Percentiles rank a stretch among this genome's conserved stretches.
Evolutionary conservation across 352 stramenopile genomes (phyloP).

Genomic region (Globisporangium paddicum): DNA sequence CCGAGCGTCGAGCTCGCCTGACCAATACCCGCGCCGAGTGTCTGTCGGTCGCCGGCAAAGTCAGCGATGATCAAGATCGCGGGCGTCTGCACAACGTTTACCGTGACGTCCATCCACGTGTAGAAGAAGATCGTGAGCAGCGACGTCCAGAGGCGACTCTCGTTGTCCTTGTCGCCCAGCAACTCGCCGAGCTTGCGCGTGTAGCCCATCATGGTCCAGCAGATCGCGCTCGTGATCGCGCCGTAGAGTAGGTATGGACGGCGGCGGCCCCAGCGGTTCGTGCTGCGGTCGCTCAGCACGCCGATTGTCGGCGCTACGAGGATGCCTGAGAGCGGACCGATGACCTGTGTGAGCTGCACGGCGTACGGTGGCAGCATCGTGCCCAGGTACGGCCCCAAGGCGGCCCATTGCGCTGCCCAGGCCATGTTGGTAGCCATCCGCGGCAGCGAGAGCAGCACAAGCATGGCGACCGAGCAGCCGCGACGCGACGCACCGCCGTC

Average conservation of each 20-base stretch:
- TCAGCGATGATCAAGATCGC: conserved; percentile 69
- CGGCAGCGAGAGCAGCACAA: conserved; percentile 61
- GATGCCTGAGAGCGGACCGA: conserved; percentile 65
- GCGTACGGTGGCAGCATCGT: conserved; percentile 59
- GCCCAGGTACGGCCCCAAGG: conserved; percentile 59
- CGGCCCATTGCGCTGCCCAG: conserved; percentile 74
- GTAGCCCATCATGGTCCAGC: conserved; percentile 71
- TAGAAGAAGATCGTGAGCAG: conserved; percentile 70
- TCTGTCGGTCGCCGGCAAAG: conserved; percentile 71
- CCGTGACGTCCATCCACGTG: conserved; percentile 80
- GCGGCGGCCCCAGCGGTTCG: conserved; percentile 50
- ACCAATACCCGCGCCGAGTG: conserved; percentile 50
- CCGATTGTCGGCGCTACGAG: conserved; percentile 64
- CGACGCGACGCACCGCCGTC: background rate
- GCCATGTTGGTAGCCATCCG: conserved; percentile 78
- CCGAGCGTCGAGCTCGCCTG: conserved; percentile 60
- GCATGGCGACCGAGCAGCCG: conserved; percentile 56
- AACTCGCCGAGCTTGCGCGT: conserved; percentile 54
- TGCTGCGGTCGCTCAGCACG: conserved; percentile 59
- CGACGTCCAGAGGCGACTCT: conserved; percentile 42
- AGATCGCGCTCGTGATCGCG: conserved; percentile 52
- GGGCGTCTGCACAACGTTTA: conserved; percentile 74
- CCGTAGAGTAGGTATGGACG: conserved; percentile 60
- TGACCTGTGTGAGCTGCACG: conserved; percentile 73
- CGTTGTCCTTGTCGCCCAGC: conserved; percentile 44